Evolutionary conservation across 257 asterid genomes (phyloP).

Genomic region (Fraxinus quadrangulata): DNA sequence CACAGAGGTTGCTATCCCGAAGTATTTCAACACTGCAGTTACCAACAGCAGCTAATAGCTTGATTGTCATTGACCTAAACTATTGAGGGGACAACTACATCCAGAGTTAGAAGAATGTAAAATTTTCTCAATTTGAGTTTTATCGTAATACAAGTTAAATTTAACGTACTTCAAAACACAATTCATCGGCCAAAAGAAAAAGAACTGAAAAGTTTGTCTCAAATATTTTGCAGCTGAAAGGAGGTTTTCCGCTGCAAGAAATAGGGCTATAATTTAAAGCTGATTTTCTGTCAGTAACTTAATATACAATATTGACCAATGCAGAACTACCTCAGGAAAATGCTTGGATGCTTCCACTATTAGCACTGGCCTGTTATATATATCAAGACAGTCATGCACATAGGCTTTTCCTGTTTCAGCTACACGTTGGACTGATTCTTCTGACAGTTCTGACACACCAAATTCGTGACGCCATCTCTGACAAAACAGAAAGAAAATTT

Average conservation of each 20-base stretch:
- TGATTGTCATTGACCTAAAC: too few relatives aligned
- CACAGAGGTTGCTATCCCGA: too few relatives aligned
- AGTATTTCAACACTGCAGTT: too few relatives aligned
- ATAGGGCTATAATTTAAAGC: neutral
- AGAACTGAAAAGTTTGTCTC: neutral
- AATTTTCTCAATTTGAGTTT: too few relatives aligned
- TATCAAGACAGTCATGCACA: constrained; percentile 63
- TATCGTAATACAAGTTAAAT: too few relatives aligned
- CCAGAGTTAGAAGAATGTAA: neutral
- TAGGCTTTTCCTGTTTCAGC: constrained; percentile 77
- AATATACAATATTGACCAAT: constrained; percentile 5
- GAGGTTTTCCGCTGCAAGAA: neutral
- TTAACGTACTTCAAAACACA: too few relatives aligned
- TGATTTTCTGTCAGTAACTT: neutral
- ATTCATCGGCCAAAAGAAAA: neutral
- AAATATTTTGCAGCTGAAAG: neutral
- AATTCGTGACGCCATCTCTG: constrained; percentile 82
- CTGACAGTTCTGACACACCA: constrained; percentile 73
- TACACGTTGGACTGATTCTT: constrained; percentile 54
- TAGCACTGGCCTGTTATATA: constrained; percentile 60
- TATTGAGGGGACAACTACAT: too few relatives aligned
- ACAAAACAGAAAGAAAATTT: constrained; percentile 1
- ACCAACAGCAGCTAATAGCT: too few relatives aligned
- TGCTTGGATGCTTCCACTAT: constrained; percentile 79
- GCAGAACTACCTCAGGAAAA: constrained; percentile 67